Base-by-base conservation (phyloP, 768 basidiomycete species). In the Pisolithus marmoratus region DNA sequence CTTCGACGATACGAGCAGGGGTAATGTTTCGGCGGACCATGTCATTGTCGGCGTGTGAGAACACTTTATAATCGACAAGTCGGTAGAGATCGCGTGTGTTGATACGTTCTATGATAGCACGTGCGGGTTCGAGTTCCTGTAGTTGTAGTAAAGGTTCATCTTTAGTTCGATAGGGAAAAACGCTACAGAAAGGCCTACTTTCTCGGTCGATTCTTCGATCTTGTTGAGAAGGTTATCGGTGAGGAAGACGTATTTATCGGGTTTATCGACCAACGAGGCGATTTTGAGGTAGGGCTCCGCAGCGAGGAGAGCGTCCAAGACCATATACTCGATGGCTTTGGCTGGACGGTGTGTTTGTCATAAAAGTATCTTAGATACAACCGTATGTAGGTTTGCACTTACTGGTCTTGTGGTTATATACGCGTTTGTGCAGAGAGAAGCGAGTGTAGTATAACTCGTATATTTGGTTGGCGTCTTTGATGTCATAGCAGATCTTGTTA, bases 401-500 rank as follows among this genome's bases (percentile, higher is more conserved):
- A 82, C 82, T 83, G 1, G 86, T 81, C 63, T 90, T 90, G 65
- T 92, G 90, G 54, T 81, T 83, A 57, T 92, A 93, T n/a, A 90
- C 76, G 7, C 76, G 77, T 61, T 90, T 92, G 67, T 90, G 88
- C n/a, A 92, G 70, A 36, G 79, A 85, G 61, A 89, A 91, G 3
- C 90, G 77, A 2, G 83, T 82, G 29, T 81, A 76, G 55, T 81
- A 90, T 3, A 93, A 75, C 51, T 87, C 83, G 55, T 85, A 86
- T 2, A 93, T 74, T 45, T 82, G 79, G 58, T 87, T 85, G 0
- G 82, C 82, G 51, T 91, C 87, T 63, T 93, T 93, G 69, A 85
- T 85, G 51, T 87, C 75, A 58, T 88, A 93, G 63, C 85, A 88
- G 26, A 93, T 90, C 60, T 85, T 75, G 55, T 84, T 70, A 17